These are phyloP conservation scores for Calocera viscosa DNA, from an alignment of 768 basidiomycete genomes.

Conservation along the genomic window DNA sequence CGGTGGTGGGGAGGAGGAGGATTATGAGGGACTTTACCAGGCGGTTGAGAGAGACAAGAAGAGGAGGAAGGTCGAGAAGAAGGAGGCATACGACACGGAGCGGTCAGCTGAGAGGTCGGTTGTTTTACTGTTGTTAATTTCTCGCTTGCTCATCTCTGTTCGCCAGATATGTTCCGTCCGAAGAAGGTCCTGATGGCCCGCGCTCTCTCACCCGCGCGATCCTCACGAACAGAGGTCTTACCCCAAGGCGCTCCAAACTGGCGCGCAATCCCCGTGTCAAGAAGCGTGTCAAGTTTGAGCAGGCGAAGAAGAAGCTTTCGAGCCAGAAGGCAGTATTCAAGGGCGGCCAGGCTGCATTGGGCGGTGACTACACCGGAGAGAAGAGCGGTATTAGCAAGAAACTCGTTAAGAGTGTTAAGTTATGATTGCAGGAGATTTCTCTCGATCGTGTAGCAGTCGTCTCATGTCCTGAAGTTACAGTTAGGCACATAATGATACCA, in stretches of 20 bases:
- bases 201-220: conserved; percentile 84
- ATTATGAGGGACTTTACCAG: conserved; percentile 75
- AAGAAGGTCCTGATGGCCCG: conserved; percentile 50
- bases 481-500: not conserved
- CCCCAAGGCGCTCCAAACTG: conserved; percentile 73
- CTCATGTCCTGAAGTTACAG: not conserved
- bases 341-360: conserved; percentile 60
- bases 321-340: conserved; percentile 90
- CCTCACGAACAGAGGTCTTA: conserved; percentile 86
- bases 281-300: conserved; percentile 76
- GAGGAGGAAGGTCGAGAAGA: conserved; percentile 65
- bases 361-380: conserved; percentile 79
- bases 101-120: conserved; percentile 47
- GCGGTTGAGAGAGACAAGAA: conserved; percentile 65
- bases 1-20: conserved; percentile 33
- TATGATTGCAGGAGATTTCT: conserved; percentile 29
- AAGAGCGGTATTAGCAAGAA: conserved; percentile 74
- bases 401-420: conserved; percentile 71
- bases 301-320: conserved; percentile 83
- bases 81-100: conserved; percentile 62
- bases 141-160: not conserved
- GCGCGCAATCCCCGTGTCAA: conserved; percentile 96
- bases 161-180: conserved; percentile 15
- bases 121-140: too few relatives aligned
- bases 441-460: not conserved